A percentile compares a stretch with the other conserved stretches of the same genome.
Conservation (phyloP, 1,284 basidiomycete genomes). For the Irpex sp. region DNA sequence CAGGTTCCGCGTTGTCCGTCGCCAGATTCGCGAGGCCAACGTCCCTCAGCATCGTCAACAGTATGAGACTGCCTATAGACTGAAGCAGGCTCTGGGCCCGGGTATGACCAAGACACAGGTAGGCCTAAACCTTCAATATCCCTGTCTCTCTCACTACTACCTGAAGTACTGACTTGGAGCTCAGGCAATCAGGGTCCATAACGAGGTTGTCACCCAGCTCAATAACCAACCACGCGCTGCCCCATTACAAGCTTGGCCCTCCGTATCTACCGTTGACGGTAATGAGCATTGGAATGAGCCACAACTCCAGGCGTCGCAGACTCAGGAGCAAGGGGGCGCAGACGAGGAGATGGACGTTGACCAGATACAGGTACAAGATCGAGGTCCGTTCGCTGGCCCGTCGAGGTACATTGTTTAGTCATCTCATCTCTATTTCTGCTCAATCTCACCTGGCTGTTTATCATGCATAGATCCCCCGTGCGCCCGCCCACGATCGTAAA, state of each 20-base stretch:
- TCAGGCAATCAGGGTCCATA: background rate
- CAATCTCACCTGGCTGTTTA: background rate
- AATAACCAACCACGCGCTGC: background rate
- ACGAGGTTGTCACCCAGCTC: background rate
- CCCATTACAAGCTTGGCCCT: background rate
- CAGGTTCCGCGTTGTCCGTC: background rate
- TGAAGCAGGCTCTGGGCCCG: background rate
- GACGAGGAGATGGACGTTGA: background rate
- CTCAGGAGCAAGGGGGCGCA: background rate
- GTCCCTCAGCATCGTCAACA: background rate
- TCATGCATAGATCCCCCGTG: background rate
- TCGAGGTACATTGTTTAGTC: background rate
- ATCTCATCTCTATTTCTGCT: background rate
- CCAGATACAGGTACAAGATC: background rate
- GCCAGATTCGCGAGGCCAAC: background rate
- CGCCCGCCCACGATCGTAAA: background rate
- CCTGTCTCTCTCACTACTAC: background rate
- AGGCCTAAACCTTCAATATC: background rate
- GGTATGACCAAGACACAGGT: background rate
- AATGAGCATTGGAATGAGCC: background rate
- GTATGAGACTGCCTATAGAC: background rate
- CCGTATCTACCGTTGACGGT: background rate
- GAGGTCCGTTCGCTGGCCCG: background rate
- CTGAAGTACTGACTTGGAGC: background rate
- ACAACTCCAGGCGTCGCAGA: background rate